phyloP scores from a whole-genome alignment of 2,329 filamentous ascomycete species.

The Piedraia hortae region DNA sequence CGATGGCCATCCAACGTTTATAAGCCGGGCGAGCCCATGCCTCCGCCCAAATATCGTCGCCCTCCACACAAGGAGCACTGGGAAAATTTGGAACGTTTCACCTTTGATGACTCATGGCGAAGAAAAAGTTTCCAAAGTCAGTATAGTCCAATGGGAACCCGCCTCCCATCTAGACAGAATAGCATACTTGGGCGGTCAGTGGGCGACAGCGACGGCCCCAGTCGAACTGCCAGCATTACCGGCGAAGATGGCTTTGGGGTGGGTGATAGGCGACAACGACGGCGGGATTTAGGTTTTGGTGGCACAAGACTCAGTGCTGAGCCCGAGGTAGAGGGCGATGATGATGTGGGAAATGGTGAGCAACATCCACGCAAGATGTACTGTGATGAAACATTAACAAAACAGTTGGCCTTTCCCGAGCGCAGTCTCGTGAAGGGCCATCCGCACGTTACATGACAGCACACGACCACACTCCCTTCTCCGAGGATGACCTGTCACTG shows the following conservation, averaged over 20 bases:
- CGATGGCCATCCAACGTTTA: conserved; percentile 20
- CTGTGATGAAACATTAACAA: no score
- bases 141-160: conserved; percentile 23
- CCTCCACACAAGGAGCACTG: conserved; percentile 24
- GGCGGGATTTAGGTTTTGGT: conserved; percentile 5
- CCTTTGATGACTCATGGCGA: conserved; percentile 20
- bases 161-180: conserved; percentile 16
- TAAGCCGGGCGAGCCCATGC: conserved; percentile 24
- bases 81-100: conserved; percentile 21
- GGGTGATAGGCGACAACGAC: conserved; percentile 6
- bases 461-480: conserved; percentile 15
- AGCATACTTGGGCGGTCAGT: conserved; percentile 5
- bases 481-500: conserved; percentile 18
- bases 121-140: conserved; percentile 17
- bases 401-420: conserved; percentile 12
- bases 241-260: conserved; percentile 3
- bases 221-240: conserved; percentile 2
- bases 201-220: conserved; percentile 1
- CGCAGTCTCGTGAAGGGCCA: conserved; percentile 8
- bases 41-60: conserved; percentile 21
- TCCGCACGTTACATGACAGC: conserved; percentile 4
- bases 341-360: conserved; percentile 21
- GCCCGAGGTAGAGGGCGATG: conserved; percentile 18
- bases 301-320: conserved; percentile 11
- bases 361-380: no score